Percentiles rank a stretch among this genome's conserved stretches.
phyloP scores from a whole-genome alignment of 495 filamentous ascomycete genomes.

The Talaromyces adpressus region DNA sequence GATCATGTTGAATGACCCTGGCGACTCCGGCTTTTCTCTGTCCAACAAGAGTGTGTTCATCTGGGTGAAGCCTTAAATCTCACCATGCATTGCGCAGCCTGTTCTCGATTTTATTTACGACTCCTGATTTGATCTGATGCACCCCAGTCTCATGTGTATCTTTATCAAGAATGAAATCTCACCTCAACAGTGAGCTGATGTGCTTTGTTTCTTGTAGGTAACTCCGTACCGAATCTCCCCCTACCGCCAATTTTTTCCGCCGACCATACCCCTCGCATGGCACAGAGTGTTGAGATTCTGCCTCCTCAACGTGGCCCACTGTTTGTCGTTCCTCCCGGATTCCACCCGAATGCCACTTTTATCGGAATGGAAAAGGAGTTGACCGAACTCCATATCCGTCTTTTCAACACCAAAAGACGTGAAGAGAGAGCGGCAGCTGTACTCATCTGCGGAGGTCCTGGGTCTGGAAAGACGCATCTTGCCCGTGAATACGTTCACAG shows the following conservation, averaged over 20 bases:
- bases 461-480: constrained; percentile 76
- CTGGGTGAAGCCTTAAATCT: too few species aligned
- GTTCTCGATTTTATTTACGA: background rate
- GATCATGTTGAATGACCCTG: too few species aligned
- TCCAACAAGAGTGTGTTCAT: too few species aligned
- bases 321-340: constrained; percentile 67
- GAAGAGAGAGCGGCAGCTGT: constrained; percentile 59
- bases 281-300: constrained; percentile 5
- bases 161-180: constrained; percentile 10
- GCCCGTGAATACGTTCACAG: constrained; percentile 73
- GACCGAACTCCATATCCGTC: constrained; percentile 56
- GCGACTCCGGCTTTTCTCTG: too few species aligned
- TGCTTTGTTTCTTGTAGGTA: constrained; percentile 10
- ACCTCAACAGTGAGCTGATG: constrained; percentile 7
- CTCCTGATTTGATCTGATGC: constrained; percentile 9
- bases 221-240: constrained; percentile 4
- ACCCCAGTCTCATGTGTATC: constrained; percentile 13
- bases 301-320: constrained; percentile 18
- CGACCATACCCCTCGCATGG: constrained; percentile 7
- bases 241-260: background rate
- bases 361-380: constrained; percentile 68
- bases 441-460: constrained; percentile 65
- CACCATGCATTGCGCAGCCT: background rate
- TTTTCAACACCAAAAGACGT: constrained; percentile 57
- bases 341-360: constrained; percentile 72